Percentiles rank a stretch among this genome's conserved stretches.
phyloP scores from a whole-genome alignment of 768 basidiomycete species.

The Clitopilus passeckerianus region DNA sequence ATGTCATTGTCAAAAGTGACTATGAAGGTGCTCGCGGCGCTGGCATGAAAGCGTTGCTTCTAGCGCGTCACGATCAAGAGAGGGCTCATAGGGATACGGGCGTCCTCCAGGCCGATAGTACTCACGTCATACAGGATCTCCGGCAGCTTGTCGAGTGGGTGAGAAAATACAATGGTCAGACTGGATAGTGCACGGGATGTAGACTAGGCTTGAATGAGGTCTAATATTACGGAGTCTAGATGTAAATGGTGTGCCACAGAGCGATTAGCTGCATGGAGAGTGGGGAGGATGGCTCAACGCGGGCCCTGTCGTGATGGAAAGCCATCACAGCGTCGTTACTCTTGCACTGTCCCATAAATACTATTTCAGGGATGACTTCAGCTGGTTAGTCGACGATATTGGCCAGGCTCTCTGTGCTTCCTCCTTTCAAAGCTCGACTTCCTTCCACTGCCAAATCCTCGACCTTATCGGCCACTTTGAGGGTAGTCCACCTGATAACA shows the following conservation, averaged over 20 bases:
- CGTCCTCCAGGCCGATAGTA: neutral
- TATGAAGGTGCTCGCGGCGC: conserved; percentile 14
- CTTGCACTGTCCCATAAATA: no score
- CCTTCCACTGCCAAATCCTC: conserved; percentile 60
- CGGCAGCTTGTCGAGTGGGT: conserved; percentile 12
- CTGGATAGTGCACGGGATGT: neutral
- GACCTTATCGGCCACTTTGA: conserved; percentile 71
- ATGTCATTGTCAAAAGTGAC: conserved; percentile 8
- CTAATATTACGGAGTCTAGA: neutral
- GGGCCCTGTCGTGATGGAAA: no score
- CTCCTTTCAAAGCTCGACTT: conserved; percentile 5
- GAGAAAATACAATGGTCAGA: conserved; percentile 2
- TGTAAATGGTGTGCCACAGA: neutral
- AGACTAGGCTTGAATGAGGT: neutral
- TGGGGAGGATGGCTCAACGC: no score
- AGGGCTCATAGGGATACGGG: conserved; percentile 8
- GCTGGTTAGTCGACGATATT: neutral
- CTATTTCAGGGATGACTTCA: neutral
- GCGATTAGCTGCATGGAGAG: no score
- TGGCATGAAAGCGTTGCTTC: conserved; percentile 15
- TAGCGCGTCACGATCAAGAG: conserved; percentile 8
- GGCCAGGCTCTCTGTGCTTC: neutral
- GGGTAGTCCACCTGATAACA: conserved; percentile 76
- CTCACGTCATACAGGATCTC: conserved; percentile 8
- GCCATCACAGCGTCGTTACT: no score